A percentile compares a stretch with the other conserved stretches of the same genome.
These are phyloP conservation scores for Lentinus polychrous DNA, from an alignment of 1,284 basidiomycete species.

Conservation along the genomic window DNA sequence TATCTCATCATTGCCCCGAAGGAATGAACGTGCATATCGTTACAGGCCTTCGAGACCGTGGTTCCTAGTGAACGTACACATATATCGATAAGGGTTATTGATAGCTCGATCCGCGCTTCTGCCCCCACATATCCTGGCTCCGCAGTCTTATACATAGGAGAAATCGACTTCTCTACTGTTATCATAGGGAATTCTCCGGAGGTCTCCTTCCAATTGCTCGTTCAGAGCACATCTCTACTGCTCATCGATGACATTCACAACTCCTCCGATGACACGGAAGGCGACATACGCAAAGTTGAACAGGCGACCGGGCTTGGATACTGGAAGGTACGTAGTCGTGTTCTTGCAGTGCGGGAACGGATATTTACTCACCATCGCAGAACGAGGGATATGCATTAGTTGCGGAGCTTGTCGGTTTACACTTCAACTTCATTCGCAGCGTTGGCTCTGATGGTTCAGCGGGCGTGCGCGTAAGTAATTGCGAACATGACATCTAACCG, in stretches of 20 bases:
- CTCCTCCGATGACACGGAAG: conserved; percentile 12
- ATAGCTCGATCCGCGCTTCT: conserved; percentile 62
- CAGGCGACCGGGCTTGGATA: conserved; percentile 32
- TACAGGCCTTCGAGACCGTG: conserved; percentile 85
- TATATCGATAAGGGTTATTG: conserved; percentile 58
- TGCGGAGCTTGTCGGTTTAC: conserved; percentile 48
- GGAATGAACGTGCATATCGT: not conserved
- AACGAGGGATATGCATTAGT: conserved; percentile 61
- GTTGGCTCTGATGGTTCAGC: conserved; percentile 21
- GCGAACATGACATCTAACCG: not conserved
- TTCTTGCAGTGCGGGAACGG: not conserved
- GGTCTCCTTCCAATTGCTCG: conserved; percentile 41
- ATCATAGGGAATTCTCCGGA: conserved; percentile 62
- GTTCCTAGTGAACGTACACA: conserved; percentile 85
- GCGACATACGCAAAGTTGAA: conserved; percentile 1
- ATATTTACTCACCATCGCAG: conserved; percentile 24
- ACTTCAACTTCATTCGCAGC: conserved; percentile 33
- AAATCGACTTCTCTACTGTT: conserved; percentile 62
- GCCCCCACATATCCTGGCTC: conserved; percentile 59
- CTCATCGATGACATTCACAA: conserved; percentile 56
- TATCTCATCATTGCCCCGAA: not conserved
- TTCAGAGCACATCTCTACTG: conserved; percentile 43
- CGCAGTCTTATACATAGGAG: conserved; percentile 59
- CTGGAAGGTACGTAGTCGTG: conserved; percentile 60
- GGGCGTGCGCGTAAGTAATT: conserved; percentile 32